A percentile compares a stretch with the other conserved stretches of the same genome.
Evolutionary conservation across 2,329 filamentous ascomycete species (phyloP).

Genomic region (Drechslerella coelobrocha): DNA sequence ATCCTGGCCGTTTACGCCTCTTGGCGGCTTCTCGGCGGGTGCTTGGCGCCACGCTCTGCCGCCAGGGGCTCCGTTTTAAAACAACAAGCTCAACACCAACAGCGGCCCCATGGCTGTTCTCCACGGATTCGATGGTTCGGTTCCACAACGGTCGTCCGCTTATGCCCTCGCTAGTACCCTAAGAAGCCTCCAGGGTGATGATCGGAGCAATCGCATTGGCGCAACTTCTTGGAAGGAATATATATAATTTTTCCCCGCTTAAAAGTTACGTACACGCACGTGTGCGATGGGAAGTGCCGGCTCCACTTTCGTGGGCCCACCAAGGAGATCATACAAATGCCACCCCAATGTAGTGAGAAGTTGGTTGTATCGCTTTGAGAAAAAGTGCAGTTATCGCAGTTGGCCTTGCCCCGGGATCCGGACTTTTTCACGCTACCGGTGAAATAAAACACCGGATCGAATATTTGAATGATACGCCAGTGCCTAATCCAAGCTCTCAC

Average conservation of each 20-base stretch:
- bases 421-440: constrained; percentile 11
- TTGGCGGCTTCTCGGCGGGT: background rate
- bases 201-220: background rate
- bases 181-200: too few species aligned
- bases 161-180: background rate
- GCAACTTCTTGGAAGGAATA: background rate
- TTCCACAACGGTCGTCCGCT: background rate
- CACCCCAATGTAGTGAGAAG: background rate
- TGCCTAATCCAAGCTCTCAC: background rate
- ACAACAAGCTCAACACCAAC: constrained; percentile 41
- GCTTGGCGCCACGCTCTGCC: constrained; percentile 21
- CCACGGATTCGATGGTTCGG: background rate
- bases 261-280: background rate
- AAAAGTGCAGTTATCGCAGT: background rate
- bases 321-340: too few species aligned
- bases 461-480: constrained; percentile 29
- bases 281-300: too few species aligned
- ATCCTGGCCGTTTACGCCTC: background rate
- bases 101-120: too few species aligned
- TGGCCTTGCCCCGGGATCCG: background rate
- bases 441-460: constrained; percentile 44
- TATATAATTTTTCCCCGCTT: constrained; percentile 18
- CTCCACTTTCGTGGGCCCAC: background rate
- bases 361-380: background rate
- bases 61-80: constrained; percentile 26